phyloP scores from a whole-genome alignment of 805 yeast genomes.

The Wickerhamiella alocasiicola region DNA sequence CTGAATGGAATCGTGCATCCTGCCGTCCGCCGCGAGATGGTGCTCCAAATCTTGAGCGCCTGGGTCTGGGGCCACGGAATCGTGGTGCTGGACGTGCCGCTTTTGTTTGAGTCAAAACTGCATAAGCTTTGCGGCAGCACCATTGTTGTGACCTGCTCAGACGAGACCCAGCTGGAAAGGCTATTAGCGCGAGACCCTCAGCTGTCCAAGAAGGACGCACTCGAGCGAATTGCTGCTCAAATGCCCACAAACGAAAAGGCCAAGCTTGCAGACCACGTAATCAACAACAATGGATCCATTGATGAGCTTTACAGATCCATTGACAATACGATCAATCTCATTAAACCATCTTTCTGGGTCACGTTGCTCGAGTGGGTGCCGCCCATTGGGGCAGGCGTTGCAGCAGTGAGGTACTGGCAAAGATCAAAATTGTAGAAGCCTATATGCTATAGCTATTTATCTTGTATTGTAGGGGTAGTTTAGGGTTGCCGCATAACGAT shows the following conservation, averaged over 20 bases:
- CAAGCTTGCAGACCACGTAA: slow-evolving; percentile 47
- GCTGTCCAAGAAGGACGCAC: slow-evolving; percentile 51
- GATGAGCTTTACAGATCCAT: slow-evolving; percentile 35
- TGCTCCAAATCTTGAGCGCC: slow-evolving; percentile 39
- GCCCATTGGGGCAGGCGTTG: slow-evolving; percentile 24
- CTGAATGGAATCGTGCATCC: slow-evolving; percentile 81
- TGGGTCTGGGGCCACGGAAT: slow-evolving; percentile 47
- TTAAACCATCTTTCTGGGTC: slow-evolving; percentile 30
- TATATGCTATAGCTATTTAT: no score
- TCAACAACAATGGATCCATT: slow-evolving; percentile 46
- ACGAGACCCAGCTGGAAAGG: slow-evolving; percentile 48
- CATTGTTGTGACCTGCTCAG: slow-evolving; percentile 53
- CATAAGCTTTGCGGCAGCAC: slow-evolving; percentile 59
- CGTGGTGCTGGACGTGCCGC: slow-evolving; percentile 79
- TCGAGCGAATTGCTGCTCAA: slow-evolving; percentile 62
- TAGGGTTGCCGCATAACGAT: no score
- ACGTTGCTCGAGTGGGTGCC: slow-evolving; percentile 27
- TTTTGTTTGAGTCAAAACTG: slow-evolving; percentile 69
- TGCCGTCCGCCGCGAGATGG: slow-evolving; percentile 59
- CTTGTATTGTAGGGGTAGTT: no score
- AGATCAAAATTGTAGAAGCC: neutral
- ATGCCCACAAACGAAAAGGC: slow-evolving; percentile 51
- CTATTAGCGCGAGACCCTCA: slow-evolving; percentile 56
- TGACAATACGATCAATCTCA: slow-evolving; percentile 29
- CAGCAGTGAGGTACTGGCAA: neutral